These are phyloP conservation scores for Gynandropsis gynandra DNA, from an alignment of 345 rosid genomes.

Conservation along the genomic window DNA sequence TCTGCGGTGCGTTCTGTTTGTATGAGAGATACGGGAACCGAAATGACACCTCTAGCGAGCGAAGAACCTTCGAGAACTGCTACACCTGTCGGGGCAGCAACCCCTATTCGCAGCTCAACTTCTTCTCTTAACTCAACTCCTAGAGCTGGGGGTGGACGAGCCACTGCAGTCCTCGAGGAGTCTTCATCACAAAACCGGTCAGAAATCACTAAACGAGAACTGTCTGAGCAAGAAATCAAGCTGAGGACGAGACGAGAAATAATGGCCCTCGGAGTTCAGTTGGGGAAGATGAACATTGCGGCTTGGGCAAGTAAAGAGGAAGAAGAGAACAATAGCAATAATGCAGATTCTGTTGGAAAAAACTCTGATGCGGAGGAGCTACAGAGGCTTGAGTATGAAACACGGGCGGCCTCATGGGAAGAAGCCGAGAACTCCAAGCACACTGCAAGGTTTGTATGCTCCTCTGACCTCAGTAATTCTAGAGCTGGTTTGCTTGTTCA, in stretches of 20 bases:
- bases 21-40: slow-evolving; percentile 98
- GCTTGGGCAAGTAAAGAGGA: slow-evolving; percentile 95
- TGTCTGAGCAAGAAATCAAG: slow-evolving; percentile 63
- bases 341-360: slow-evolving; percentile 10
- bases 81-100: slow-evolving; percentile 73
- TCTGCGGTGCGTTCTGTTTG: slow-evolving; percentile 75
- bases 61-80: slow-evolving; percentile 91
- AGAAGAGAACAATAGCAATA: slow-evolving; percentile 28
- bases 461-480: neutral
- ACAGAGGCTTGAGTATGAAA: slow-evolving; percentile 30
- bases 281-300: slow-evolving; percentile 84
- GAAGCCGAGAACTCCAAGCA: slow-evolving; percentile 68
- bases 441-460: slow-evolving; percentile 44
- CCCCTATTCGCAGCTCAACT: slow-evolving; percentile 73
- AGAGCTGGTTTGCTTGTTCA: neutral
- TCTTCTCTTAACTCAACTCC: slow-evolving; percentile 85
- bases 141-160: slow-evolving; percentile 36
- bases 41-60: slow-evolving; percentile 90
- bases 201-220: slow-evolving; percentile 27
- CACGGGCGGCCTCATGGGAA: slow-evolving; percentile 67
- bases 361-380: slow-evolving; percentile 38
- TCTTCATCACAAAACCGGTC: slow-evolving; percentile 11
- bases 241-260: slow-evolving; percentile 82
- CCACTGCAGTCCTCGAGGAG: slow-evolving; percentile 21
- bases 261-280: slow-evolving; percentile 64